Base-by-base conservation (phyloP, 2,329 filamentous ascomycete species). In the Pseudopyrenochaeta lycopersici region DNA sequence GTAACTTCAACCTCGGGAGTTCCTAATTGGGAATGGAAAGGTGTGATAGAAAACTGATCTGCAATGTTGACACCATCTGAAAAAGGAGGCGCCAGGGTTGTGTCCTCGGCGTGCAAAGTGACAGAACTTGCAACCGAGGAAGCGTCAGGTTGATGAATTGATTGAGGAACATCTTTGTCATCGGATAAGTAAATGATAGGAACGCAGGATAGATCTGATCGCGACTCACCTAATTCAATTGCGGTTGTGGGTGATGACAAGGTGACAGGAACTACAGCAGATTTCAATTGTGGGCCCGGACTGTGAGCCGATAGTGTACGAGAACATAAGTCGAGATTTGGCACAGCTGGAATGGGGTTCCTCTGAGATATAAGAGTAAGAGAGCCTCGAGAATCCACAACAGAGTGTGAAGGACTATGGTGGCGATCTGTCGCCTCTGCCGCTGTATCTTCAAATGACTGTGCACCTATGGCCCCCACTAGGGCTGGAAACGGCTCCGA, bases 311-410 rank as follows among this genome's bases (percentile, higher is more conserved):
- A 39, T 10, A 30, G 39, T 52, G 49, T 29, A 20, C 27, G 10
- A 38, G 40, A 21, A 38, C 41, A n/a, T 23, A 39, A 30, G 11
- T 39, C 6, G 6, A 41, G 27, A 15, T 45, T 38, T 7, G 46
- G 30, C 20, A 46, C 42, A 14, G 44, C 44, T 7, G 50, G 46
- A 32, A 23, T 31, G 20, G 33, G 4, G 32, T 54, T 45, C 27
- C 49, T 58, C 32, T n/a, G n/a, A 52, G 50, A 17, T 57, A 58
- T 18, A 32, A 17, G 4, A 55, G n/a, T 14, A 31, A 41, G 39
- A 30, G 17, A 29, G 7, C 12, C 23, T 2, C 10, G n/a, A 3
- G 21, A 29, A 29, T 12, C 39, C 11, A 29, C 21, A n/a, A 14
- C 32, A 35, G 12, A 5, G 11, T 27, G 3, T 12, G 6, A 18